Evolutionary conservation across 495 filamentous ascomycete genomes (phyloP).

Genomic region (Podospora pseudocomata): DNA sequence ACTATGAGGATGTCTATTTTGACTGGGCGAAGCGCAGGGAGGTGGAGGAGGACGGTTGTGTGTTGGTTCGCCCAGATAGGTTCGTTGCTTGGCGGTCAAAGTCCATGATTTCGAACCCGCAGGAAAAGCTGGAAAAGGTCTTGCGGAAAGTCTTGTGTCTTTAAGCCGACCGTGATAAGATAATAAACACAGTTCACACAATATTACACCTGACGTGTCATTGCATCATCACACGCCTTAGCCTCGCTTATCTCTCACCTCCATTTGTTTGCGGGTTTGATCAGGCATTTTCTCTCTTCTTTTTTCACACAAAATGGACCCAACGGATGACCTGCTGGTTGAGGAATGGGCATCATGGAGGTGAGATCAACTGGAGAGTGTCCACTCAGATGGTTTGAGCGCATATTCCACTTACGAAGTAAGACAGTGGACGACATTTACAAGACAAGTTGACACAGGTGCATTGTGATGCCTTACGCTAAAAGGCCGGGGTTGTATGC

Average conservation of each 20-base stretch:
- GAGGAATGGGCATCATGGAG: no score
- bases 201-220: no score
- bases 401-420: no score
- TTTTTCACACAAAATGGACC: no score
- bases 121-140: constrained; percentile 26
- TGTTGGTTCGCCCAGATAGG: constrained; percentile 43
- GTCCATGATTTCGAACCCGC: constrained; percentile 22
- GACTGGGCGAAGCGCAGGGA: constrained; percentile 36
- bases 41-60: constrained; percentile 39
- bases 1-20: constrained; percentile 40
- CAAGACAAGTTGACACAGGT: not conserved
- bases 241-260: no score
- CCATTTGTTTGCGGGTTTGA: no score
- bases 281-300: no score
- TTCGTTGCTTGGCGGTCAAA: constrained; percentile 43
- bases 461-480: not conserved
- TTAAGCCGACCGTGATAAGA: not conserved
- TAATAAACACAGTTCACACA: not conserved
- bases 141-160: constrained; percentile 27
- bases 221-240: no score
- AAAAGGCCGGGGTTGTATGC: not conserved
- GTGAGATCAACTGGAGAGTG: no score
- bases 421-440: not conserved
- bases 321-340: no score
- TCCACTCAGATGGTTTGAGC: no score